Percentiles rank a stretch among this genome's conserved stretches.
phyloP scores from a whole-genome alignment of 2,329 filamentous ascomycete species.

The Dothideomycetidae sp. region DNA sequence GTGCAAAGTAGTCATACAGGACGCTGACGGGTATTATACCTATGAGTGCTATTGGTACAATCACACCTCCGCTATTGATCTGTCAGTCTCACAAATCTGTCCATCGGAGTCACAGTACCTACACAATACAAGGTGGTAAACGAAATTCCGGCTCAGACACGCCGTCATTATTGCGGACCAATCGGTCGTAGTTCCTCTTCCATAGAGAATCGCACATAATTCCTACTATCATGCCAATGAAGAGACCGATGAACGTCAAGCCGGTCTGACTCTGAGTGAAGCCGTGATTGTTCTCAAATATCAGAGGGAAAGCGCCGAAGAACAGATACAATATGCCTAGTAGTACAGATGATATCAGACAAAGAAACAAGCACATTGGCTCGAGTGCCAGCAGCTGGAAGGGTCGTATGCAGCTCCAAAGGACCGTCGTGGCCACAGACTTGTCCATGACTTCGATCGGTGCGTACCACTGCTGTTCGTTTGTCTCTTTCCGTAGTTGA shows the following conservation, averaged over 20 bases:
- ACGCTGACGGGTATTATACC: conserved; percentile 32
- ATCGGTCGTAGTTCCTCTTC: conserved; percentile 39
- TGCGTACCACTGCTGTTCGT: conserved; percentile 62
- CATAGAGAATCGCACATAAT: conserved; percentile 52
- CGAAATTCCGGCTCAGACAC: conserved; percentile 75
- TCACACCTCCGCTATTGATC: conserved; percentile 49
- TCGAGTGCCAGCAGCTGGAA: conserved; percentile 68
- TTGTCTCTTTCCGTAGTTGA: conserved; percentile 55
- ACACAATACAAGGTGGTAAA: conserved; percentile 48
- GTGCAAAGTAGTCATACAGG: conserved; percentile 12
- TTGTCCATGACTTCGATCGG: conserved; percentile 59
- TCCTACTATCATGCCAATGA: conserved; percentile 53
- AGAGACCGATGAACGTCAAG: conserved; percentile 60
- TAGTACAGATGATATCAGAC: conserved; percentile 70
- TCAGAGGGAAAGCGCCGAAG: conserved; percentile 73
- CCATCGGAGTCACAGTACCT: conserved; percentile 10
- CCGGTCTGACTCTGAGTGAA: conserved; percentile 70
- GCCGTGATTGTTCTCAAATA: conserved; percentile 60
- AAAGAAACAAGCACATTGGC: conserved; percentile 74
- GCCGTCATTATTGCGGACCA: conserved; percentile 42
- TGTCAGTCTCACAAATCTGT: conserved; percentile 9
- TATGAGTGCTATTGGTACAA: conserved; percentile 72
- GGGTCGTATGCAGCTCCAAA: conserved; percentile 45
- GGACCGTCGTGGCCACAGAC: conserved; percentile 44
- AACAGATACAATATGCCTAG: conserved; percentile 81